Base-by-base conservation (phyloP, 352 stramenopile genomes). In the Heterotrichella gracilis region DNA sequence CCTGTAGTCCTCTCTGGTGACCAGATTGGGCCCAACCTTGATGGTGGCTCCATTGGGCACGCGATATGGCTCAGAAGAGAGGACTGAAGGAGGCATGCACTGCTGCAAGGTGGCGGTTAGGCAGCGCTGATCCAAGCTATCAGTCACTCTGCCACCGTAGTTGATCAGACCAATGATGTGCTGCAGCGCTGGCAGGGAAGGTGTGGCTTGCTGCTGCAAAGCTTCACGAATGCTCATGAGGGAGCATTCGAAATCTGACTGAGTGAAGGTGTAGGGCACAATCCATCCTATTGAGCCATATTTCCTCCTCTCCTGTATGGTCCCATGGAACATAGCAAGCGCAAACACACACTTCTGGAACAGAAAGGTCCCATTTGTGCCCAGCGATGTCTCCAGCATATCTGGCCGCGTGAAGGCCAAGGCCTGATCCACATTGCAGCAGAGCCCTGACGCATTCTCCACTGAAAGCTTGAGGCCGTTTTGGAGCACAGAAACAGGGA, bases 261-360 rank as follows among this genome's bases (percentile, higher is more conserved):
- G 94, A 84, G 94, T 95, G 85, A 86, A 94, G 25, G 89, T 87
- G 73, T 94, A 94, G 0, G 85, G 85, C 68, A 94, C 93, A 70
- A 93, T 94, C 87, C 86, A 94, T 1, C 87, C 87, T 0, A 94
- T 83, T 0, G 87, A 85, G 20, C 87, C 87, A 70, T 94, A 94
- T 68, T 94, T 94, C 4, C 86, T 80, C 0, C 87, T 79, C 70
- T 94, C 87, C 0, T 94, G 76, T 70, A 89, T 93, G 24, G 94
- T 79, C 3, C 84, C 86, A 70, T 95, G 92, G 78, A 93, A 95
- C 71, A 95, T 94, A 3, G 84, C 84, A 0, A 92, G 72, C 2
- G 82, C 85, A 72, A 93, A 94, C 20, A 82, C 25, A n/a, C 82
- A 74, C 72, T 90, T 90, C 72, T 93, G 91, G 75, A 85, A 94